Base-by-base conservation (phyloP, 2,329 filamentous ascomycete genomes). In the Exophiala calicioides region DNA sequence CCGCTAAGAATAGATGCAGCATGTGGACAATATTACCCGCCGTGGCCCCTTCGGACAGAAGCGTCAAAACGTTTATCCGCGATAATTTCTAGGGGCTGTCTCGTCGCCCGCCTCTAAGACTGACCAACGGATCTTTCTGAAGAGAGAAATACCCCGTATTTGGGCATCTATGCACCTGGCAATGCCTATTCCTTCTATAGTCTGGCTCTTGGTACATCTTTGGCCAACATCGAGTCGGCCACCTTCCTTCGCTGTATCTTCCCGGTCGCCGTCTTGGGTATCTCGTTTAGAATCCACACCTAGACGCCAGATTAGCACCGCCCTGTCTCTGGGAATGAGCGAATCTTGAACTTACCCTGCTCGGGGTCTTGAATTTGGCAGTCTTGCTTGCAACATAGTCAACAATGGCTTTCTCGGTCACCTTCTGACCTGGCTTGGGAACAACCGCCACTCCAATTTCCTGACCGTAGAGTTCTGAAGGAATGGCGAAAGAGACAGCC, bases 231-330 rank as follows among this genome's bases (percentile, higher is more conserved):
- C 21, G 80, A 81, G 67, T 91, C 87, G 10, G 88, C 88, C n/a
- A 94, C 88, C 60, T 90, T 88, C 53, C 87, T 79, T 52, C 88
- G 75, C 70, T 94, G 88, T 49, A 94, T 86, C 75, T 94, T 94
- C 45, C 88, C 88, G 4, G 88, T 94, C n/a, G 88, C 88, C 3
- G 89, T 91, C 77, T 94, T 94, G 53, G 88, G 88, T 82, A 94
- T 94, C 56, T 84, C 72, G 47, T 88, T 79, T 26, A 88, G 88
- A 60, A 93, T 90, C 73, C 86, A 93, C 26, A 90, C 74, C 36
- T 18, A 15, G 7, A 37, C 12, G 10, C n/a, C 39, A 19, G 5
- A 21, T 45, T 37, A 41, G 41, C 21, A 41, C 5, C 3, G 5
- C 12, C 29, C 20, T 15, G 24, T 39, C 6, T 7, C 7, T 2